phyloP scores from a whole-genome alignment of 495 filamentous ascomycete genomes.

The Hypomontagnella monticulosa region DNA sequence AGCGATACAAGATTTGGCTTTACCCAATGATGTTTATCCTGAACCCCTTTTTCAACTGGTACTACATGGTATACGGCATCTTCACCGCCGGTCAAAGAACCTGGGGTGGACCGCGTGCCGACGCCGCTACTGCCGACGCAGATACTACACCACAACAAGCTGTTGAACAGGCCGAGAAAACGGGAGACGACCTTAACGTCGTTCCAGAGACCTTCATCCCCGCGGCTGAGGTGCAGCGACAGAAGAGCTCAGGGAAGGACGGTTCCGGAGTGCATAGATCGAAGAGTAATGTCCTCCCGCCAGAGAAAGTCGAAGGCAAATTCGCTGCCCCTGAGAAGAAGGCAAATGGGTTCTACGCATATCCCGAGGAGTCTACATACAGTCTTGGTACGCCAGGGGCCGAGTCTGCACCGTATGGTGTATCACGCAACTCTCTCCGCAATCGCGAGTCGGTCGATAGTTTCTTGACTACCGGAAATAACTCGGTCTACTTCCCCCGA shows the following conservation, averaged over 20 bases:
- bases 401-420: conserved; percentile 33
- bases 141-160: conserved; percentile 84
- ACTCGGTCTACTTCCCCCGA: conserved; percentile 76
- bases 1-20: conserved; percentile 90
- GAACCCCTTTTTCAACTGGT: conserved; percentile 98
- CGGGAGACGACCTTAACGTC: conserved; percentile 91
- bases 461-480: conserved; percentile 67
- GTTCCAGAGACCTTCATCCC: conserved; percentile 89
- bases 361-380: conserved; percentile 68
- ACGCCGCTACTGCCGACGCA: conserved; percentile 84
- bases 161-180: conserved; percentile 78
- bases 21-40: conserved; percentile 96
- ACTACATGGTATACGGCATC: conserved; percentile 89
- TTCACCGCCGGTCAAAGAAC: conserved; percentile 96
- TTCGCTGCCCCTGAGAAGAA: conserved; percentile 70
- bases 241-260: conserved; percentile 53
- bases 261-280: conserved; percentile 51
- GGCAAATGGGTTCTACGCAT: conserved; percentile 69
- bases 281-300: conserved; percentile 72
- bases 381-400: conserved; percentile 53
- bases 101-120: conserved; percentile 94
- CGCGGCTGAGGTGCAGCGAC: conserved; percentile 64
- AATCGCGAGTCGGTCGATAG: conserved; percentile 78
- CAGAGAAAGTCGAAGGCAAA: conserved; percentile 75
- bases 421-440: conserved; percentile 59